A percentile compares a stretch with the other conserved stretches of the same genome.
Conservation (phyloP, 148 eudicot species). For the Linanthus parryae region DNA sequence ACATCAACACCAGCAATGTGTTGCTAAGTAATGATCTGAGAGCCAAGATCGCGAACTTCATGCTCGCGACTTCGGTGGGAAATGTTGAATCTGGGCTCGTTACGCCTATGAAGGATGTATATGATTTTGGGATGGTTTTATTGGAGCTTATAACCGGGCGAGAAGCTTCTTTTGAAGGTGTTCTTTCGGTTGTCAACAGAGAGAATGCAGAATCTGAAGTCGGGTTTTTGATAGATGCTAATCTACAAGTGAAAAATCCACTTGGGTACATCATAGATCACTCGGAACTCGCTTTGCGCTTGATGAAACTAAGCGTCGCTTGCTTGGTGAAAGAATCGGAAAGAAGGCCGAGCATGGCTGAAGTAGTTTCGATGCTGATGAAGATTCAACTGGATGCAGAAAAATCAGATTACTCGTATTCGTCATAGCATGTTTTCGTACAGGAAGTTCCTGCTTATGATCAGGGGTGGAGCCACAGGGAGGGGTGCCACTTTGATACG, state of each 20-base stretch:
- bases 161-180: conserved; percentile 30
- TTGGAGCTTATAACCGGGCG: conserved; percentile 66
- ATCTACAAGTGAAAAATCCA: conserved; percentile 41
- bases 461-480: too few species aligned
- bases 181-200: conserved; percentile 16
- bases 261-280: conserved; percentile 34
- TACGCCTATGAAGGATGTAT: conserved; percentile 68
- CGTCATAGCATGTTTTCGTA: not conserved
- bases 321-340: conserved; percentile 56
- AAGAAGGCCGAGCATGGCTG: conserved; percentile 44
- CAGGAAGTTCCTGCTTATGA: not conserved
- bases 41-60: conserved; percentile 71
- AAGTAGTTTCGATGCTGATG: conserved; percentile 38
- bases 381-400: conserved; percentile 35
- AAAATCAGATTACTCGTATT: conserved; percentile 10
- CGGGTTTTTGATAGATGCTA: conserved; percentile 38
- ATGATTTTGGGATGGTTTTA: conserved; percentile 68
- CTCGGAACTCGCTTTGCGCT: conserved; percentile 31
- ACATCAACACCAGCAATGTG: conserved; percentile 48
- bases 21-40: conserved; percentile 42
- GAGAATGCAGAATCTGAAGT: conserved; percentile 19
- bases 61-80: conserved; percentile 40
- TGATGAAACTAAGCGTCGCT: conserved; percentile 39
- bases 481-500: too few species aligned
- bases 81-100: conserved; percentile 42